phyloP scores from a whole-genome alignment of 2,329 filamentous ascomycete genomes.

The Tolypocladium tropicale region DNA sequence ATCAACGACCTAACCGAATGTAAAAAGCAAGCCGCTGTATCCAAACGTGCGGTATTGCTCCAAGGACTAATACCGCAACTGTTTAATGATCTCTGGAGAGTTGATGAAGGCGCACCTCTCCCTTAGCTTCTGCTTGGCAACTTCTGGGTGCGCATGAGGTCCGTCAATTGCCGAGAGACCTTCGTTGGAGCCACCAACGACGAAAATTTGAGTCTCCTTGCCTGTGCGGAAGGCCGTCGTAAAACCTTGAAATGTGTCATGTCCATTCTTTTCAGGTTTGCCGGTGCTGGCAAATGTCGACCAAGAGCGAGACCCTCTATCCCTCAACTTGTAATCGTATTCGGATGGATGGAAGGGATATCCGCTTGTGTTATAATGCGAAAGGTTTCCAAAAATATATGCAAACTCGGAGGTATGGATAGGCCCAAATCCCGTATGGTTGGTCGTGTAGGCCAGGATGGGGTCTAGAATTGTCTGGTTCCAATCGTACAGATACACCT shows the following conservation, averaged over 20 bases:
- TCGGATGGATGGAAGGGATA: slow-evolving; percentile 24
- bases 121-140: slow-evolving; percentile 29
- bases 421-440: slow-evolving; percentile 29
- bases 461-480: slow-evolving; percentile 43
- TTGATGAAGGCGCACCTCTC: slow-evolving; percentile 38
- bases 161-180: slow-evolving; percentile 30
- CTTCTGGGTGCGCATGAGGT: slow-evolving; percentile 17
- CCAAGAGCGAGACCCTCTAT: slow-evolving; percentile 35
- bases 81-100: slow-evolving; percentile 28
- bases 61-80: slow-evolving; percentile 25
- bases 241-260: slow-evolving; percentile 31
- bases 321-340: slow-evolving; percentile 28
- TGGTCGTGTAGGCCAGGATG: slow-evolving; percentile 22
- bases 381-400: slow-evolving; percentile 38
- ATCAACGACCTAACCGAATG: too few relatives aligned
- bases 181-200: slow-evolving; percentile 33
- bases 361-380: slow-evolving; percentile 28
- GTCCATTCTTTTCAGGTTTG: slow-evolving; percentile 16
- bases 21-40: too few relatives aligned
- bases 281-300: slow-evolving; percentile 32
- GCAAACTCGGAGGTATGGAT: slow-evolving; percentile 43
- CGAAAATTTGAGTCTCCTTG: slow-evolving; percentile 22
- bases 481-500: slow-evolving; percentile 38
- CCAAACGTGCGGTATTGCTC: not conserved
- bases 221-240: slow-evolving; percentile 20